Conservation (phyloP, 495 filamentous ascomycete species). For the Daldinia caldariorum region DNA sequence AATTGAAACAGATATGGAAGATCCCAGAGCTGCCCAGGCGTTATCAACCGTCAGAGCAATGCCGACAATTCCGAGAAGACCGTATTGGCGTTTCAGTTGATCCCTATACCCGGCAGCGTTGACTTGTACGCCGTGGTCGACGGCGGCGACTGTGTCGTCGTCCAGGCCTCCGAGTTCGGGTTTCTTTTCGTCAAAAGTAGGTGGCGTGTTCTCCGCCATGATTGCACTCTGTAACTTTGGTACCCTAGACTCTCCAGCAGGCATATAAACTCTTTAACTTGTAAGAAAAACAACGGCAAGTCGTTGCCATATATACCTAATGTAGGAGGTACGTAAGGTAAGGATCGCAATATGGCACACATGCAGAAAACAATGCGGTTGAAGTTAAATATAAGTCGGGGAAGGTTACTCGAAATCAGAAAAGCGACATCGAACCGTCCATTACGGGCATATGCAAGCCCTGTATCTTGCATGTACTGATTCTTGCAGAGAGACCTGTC, state of each 20-base stretch:
- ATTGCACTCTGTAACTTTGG: neutral
- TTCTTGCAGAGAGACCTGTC: constrained; percentile 27
- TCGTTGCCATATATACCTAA: neutral
- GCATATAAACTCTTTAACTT: neutral
- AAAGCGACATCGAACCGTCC: constrained; percentile 18
- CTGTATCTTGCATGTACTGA: constrained; percentile 7
- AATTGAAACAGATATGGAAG: constrained; percentile 63
- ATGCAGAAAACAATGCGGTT: too few relatives aligned
- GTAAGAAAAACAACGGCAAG: neutral
- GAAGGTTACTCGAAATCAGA: constrained; percentile 9
- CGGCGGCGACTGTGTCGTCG: constrained; percentile 49
- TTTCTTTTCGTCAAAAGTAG: constrained; percentile 48
- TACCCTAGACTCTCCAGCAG: neutral
- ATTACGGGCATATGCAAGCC: constrained; percentile 27
- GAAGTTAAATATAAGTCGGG: constrained; percentile 1
- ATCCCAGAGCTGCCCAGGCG: constrained; percentile 65
- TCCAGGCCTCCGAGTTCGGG: constrained; percentile 38
- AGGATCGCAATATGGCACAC: neutral
- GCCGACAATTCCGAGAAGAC: constrained; percentile 61
- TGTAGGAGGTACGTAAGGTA: too few relatives aligned
- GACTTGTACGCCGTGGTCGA: constrained; percentile 52
- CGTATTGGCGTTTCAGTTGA: constrained; percentile 65
- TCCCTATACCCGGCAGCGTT: constrained; percentile 67
- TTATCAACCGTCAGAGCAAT: constrained; percentile 65
- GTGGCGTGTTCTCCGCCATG: constrained; percentile 42